Base-by-base conservation (phyloP, 179 eudicot genomes). In the Nepenthes alata region DNA sequence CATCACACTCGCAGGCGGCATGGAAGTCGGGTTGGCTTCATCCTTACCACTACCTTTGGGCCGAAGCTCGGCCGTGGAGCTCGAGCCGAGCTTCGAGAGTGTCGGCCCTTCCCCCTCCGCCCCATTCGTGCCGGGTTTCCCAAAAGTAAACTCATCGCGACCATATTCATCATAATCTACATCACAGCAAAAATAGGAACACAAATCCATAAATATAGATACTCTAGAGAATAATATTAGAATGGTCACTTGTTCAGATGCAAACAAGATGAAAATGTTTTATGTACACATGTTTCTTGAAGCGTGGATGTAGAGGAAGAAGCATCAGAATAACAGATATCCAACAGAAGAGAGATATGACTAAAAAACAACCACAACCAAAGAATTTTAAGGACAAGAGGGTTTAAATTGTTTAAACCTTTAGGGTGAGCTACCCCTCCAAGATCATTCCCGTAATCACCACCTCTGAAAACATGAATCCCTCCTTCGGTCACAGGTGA, bases 1-100 rank as follows among this genome's bases (percentile, higher is more conserved):
- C 78, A 75, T 75, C 36, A 85, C 96, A 72, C 89, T 85, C 16
- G 89, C 74, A 9, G 96, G 89, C 0, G 96, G 93, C 96, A 85
- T 83, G 0, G 84, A 61, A 37, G 76, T 74, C 13, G 89, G 60
- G 72, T 81, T 86, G 2, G 75, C 3, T 37, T 82, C 87, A 36
- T 55, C 73, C 11, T 47, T 69, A 2, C 60, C 77, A 14, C 48
- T 54, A 3, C 53, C 53, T 74, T 89, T 83, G 6, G 97, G 96
- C 48, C 70, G 81, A 47, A 80, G 83, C 81, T 89, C 91, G 0
- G 94, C 59, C 1, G 87, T 85, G 2, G 91, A 88, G 78, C 87
- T 83, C 4, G 96, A 84, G 16, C 94, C 93, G 1, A 79, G 75
- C 74, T 88, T 91, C 0, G 93, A 85, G 37, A 85, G 72, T 0